Base-by-base conservation (phyloP, 768 basidiomycete species). In the Lentinula edodes region DNA sequence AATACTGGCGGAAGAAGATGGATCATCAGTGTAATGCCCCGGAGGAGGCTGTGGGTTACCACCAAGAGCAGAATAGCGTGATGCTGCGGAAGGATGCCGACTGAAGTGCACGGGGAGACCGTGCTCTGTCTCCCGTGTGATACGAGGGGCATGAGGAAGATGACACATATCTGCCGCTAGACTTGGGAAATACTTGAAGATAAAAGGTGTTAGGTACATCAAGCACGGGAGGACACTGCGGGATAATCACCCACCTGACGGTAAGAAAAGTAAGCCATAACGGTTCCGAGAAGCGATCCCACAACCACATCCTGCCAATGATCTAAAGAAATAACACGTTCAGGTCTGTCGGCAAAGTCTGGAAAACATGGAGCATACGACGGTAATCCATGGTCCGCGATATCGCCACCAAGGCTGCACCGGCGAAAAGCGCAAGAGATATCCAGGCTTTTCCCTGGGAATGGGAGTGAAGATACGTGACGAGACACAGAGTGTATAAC, bases 301-400 rank as follows among this genome's bases (percentile, higher is more conserved):
- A 90, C 84, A 7, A 93, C 69, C 46, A 97, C 90, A 66, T 98
- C 96, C 5, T 93, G 86, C 90, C 92, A 95, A 71, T 96, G 93
- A 73, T 96, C 91, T 93, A 63, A 52, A 61, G 35, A 56, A 58
- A 48, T 61, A 50, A 58, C 28, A 56, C 18, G 9, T 36, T 39
- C 13, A 39, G 1, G 38, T 39, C 38, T 39, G 38, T 39, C 38
- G 13, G 38, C 9, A 39, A 39, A 39, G 13, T 8, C 38, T 9
- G 13, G 38, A 39, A 28, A 39, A 8, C 13, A 39, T 13, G 13
- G 13, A 39, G 38, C 38, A 34, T 67, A 92, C 90, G 93, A 60
- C 94, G 83, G 66, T 89, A 89, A 73, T 96, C 95, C 90, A 95
- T 95, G 2, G 91, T 95, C 18, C 95, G 86, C 6, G 88, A 89